These are phyloP conservation scores for Orbilia oligospora DNA, from an alignment of 2,329 filamentous ascomycete species.

Conservation along the genomic window DNA sequence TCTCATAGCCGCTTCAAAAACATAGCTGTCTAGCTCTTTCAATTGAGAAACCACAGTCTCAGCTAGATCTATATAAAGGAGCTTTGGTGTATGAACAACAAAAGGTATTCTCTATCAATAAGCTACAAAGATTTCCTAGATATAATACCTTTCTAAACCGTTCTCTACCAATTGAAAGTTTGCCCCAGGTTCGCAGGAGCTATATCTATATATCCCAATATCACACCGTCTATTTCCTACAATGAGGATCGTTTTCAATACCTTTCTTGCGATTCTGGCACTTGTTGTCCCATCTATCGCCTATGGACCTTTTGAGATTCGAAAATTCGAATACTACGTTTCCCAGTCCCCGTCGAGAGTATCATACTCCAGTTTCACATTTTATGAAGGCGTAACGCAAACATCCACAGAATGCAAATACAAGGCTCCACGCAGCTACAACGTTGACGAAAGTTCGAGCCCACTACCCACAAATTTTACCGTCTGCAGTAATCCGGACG, in stretches of 20 bases:
- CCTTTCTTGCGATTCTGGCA: conserved; percentile 7
- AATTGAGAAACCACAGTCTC: background rate
- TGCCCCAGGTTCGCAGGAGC: background rate
- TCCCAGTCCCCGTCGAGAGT: conserved; percentile 37
- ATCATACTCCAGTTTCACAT: conserved; percentile 53
- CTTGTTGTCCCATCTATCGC: conserved; percentile 12
- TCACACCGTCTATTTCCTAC: background rate
- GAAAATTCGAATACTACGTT: conserved; percentile 52
- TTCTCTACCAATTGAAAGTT: background rate
- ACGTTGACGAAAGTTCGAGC: conserved; percentile 9
- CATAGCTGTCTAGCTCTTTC: background rate
- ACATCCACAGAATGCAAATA: conserved; percentile 49
- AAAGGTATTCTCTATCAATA: background rate
- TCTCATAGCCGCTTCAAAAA: background rate
- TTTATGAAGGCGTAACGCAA: conserved; percentile 35
- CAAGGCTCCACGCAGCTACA: conserved; percentile 11
- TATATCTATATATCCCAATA: background rate
- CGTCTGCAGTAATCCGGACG: conserved; percentile 36
- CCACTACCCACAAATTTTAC: conserved; percentile 31
- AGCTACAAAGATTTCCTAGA: background rate
- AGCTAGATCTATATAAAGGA: conserved; percentile 1
- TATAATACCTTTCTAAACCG: background rate
- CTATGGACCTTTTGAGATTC: conserved; percentile 46
- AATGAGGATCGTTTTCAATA: conserved; percentile 27
- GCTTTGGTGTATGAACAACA: background rate